Conservation (phyloP, 2,329 filamentous ascomycete species). For the Neopestalotiopsis sp. region DNA sequence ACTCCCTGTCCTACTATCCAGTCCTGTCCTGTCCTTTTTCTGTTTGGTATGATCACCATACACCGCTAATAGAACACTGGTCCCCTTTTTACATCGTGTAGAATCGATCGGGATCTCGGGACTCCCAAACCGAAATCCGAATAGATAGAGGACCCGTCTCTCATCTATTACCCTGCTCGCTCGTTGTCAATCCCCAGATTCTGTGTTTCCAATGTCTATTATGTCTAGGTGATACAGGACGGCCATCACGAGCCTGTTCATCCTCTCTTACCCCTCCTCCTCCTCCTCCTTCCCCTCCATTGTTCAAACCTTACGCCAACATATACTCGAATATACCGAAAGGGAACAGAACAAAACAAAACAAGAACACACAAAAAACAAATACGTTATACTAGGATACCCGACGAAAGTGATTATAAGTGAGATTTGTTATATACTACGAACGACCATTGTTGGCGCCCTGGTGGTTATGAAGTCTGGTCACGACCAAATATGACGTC, state of each 20-base stretch:
- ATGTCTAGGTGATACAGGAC: constrained; percentile 18
- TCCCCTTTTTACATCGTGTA: constrained; percentile 1
- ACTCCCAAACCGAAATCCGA: neutral
- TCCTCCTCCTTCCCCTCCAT: neutral
- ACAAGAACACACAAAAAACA: neutral
- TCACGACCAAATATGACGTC: constrained; percentile 40
- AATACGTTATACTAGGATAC: neutral
- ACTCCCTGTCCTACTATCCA: too few species aligned
- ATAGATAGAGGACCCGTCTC: neutral
- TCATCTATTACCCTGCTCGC: neutral
- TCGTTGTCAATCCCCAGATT: neutral
- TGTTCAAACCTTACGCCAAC: neutral
- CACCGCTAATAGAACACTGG: neutral
- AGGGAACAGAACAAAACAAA: constrained; percentile 1
- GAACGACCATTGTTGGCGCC: neutral
- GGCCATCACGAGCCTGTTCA: constrained; percentile 15
- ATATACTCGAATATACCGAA: neutral
- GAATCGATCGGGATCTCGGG: constrained; percentile 3
- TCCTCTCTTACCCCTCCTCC: neutral
- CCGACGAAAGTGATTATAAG: neutral
- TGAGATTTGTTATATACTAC: neutral
- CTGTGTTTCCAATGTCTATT: constrained; percentile 19
- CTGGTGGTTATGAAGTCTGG: constrained; percentile 8
- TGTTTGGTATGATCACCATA: constrained; percentile 1
- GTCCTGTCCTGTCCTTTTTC: neutral